A percentile compares a stretch with the other conserved stretches of the same genome.
These are phyloP conservation scores for Clarkia xantiana DNA, from an alignment of 345 rosid species.

Conservation along the genomic window DNA sequence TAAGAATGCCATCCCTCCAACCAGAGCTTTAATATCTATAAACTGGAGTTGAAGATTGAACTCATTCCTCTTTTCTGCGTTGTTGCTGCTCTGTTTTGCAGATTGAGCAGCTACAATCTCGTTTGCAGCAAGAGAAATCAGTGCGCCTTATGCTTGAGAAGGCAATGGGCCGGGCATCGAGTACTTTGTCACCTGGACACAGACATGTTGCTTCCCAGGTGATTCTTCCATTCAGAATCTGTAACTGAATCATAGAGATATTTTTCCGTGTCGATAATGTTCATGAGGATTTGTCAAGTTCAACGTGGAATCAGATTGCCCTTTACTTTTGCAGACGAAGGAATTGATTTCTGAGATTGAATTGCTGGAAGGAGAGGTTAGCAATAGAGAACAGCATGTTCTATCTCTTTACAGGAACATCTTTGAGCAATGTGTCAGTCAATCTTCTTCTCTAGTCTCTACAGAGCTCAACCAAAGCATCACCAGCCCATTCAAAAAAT, in stretches of 20 bases:
- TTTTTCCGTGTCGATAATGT: background rate
- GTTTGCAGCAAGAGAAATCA: constrained; percentile 69
- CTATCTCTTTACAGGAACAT: constrained; percentile 64
- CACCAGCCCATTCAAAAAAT: constrained; percentile 62
- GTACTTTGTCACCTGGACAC: constrained; percentile 88
- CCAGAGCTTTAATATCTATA: background rate
- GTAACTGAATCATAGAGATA: background rate
- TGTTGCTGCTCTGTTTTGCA: constrained; percentile 16
- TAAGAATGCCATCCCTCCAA: constrained; percentile 15
- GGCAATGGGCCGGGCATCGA: constrained; percentile 82
- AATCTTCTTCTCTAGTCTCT: constrained; percentile 41
- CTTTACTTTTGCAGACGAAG: constrained; percentile 37
- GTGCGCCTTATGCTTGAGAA: constrained; percentile 65
- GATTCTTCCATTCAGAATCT: constrained; percentile 2
- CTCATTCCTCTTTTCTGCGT: constrained; percentile 5
- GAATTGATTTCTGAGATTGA: constrained; percentile 78
- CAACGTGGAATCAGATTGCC: background rate
- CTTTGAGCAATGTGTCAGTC: constrained; percentile 49
- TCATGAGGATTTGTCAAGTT: background rate
- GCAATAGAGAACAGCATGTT: constrained; percentile 68
- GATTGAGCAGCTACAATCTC: constrained; percentile 71
- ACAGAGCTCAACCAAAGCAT: constrained; percentile 44
- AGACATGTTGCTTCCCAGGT: constrained; percentile 71
- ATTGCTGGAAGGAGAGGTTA: constrained; percentile 68
- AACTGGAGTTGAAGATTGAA: background rate